Evolutionary conservation across 2,329 filamentous ascomycete species (phyloP), one percentile per base, ranked within the genome.

Genomic region (Apiospora kogelbergensis): DNA sequence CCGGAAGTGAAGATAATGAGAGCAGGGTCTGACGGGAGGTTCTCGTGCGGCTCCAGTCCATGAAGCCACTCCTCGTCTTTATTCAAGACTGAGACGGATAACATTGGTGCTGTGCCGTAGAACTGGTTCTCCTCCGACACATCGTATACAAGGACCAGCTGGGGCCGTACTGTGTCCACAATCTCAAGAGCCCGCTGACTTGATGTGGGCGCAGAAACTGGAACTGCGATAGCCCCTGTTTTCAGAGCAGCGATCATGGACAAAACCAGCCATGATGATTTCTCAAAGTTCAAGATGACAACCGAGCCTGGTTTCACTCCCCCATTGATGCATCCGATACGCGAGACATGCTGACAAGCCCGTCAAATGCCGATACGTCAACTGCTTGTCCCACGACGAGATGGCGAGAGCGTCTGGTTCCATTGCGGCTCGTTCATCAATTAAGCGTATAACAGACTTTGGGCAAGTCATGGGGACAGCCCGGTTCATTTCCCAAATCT

Each of bases 1-100:
- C 63, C 63, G 3, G 63, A 65, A n/a, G 63, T 65, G 22, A 65
- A 65, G 11, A 65, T 24, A 13, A 65, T 45, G 3, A 65, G 41
- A 11, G 63, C 63, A 1, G 63, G 63, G 24, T 65, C 37, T 1
- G 41, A 5, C 41, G 63, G 10, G 1, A 17, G 24, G 41, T 24
- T 45, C 24, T 24, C 41, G 5, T 26, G 63, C 2, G 63, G 22
- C 22, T 45, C 22, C 5, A n/a, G 13, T 5, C 33, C 63, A 24
- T 65, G 37, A 20, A 30, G 57, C 30, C 57, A 63, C 1, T 41
- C 57, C 4, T 63, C 40, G 24, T 65, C 41, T 11, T 26, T 41
- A 9, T 6, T 20, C 5, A 65, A 15, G 13, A 26, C 63, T 2
- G 22, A 1, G 7, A 42, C 22, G 22, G 37, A 26, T 3, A 65